phyloP scores from a whole-genome alignment of 169 alveolate species.

The Gregarina niphandrodes region DNA sequence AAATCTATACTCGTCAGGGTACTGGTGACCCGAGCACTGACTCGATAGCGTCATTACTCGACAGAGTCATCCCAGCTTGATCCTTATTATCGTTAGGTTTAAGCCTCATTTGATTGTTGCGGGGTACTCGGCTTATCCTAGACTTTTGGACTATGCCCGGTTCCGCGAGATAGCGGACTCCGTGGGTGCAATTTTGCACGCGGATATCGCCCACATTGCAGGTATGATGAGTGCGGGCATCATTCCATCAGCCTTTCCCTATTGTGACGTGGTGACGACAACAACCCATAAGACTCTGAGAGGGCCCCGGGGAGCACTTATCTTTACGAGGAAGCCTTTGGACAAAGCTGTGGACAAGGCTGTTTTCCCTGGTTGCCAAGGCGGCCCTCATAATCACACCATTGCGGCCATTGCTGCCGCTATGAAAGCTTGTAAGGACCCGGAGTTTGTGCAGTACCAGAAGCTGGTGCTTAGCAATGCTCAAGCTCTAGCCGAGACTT shows the following conservation, averaged over 20 bases:
- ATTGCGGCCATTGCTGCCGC: conserved; percentile 55
- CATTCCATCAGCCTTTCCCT: conserved; percentile 56
- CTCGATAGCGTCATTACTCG: too few relatives aligned
- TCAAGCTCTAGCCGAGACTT: conserved; percentile 2
- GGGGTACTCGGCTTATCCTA: conserved; percentile 41
- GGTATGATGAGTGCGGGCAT: conserved; percentile 71
- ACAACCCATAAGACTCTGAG: conserved; percentile 84
- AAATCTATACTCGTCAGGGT: conserved; percentile 20
- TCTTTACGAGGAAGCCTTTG: conserved; percentile 52
- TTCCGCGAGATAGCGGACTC: conserved; percentile 66
- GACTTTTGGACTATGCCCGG: conserved; percentile 22
- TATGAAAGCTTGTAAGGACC: background rate
- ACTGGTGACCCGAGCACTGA: too few relatives aligned
- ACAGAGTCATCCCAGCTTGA: too few relatives aligned
- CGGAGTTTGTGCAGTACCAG: conserved; percentile 15
- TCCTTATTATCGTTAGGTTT: conserved; percentile 2
- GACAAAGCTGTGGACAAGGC: conserved; percentile 58
- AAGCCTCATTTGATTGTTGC: conserved; percentile 31
- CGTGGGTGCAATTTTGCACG: conserved; percentile 73
- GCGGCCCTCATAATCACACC: conserved; percentile 78
- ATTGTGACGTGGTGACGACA: conserved; percentile 73
- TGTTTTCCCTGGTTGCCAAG: conserved; percentile 84
- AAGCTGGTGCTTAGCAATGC: conserved; percentile 10
- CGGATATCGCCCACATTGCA: conserved; percentile 85
- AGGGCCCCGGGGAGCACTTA: conserved; percentile 83